Evolutionary conservation across 2,329 filamentous ascomycete species (phyloP), one percentile per base, ranked within the genome.

Genomic region (Colletotrichum orbiculare): DNA sequence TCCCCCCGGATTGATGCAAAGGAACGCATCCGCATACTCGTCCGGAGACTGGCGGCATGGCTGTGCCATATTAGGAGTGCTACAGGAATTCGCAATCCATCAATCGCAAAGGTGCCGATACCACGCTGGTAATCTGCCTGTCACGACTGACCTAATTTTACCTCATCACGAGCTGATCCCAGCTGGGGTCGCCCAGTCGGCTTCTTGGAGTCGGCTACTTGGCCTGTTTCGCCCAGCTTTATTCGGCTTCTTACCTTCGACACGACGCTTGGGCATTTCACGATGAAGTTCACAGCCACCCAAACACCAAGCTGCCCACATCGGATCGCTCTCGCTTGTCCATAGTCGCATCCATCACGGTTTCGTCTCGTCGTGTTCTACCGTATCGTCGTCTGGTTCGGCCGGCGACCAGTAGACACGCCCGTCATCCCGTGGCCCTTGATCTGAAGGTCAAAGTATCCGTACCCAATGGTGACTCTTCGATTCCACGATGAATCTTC

Each of bases 381-480:
- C 25, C 25, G 25, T 25, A 2, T 25, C 25, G 46, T 48, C 37
- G 43, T 43, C 46, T 54, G 46, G 52, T 41, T 43, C 37, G 45
- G 52, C 52, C 38, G 45, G 52, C 56, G 45, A 61, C 52, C 45
- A 61, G 37, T 48, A 37, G 25, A 56, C 45, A 37, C 45, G 52
- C 43, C 56, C 50, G 50, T 35, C 56, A 52, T 25, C 43, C 38
- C 35, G 54, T 53, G 60, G n/a, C 60, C 55, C 54, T 60, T 60
- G 39, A 39, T 42, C 57, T 58, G 57, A 55, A 56, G 46, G 45
- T 47, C 41, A 61, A 47, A 35, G 61, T 52, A 58, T 50, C 55
- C 62, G 61, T 52, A 58, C 57, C 55, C 62, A 65, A 61, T 65
- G 54, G 57, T 58, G 52, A 56, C 56, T 61, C 46, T 55, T 52